Evolutionary conservation across 345 rosid genomes (phyloP), one percentile per base, ranked within the genome.

Genomic region (Turritis glabra): DNA sequence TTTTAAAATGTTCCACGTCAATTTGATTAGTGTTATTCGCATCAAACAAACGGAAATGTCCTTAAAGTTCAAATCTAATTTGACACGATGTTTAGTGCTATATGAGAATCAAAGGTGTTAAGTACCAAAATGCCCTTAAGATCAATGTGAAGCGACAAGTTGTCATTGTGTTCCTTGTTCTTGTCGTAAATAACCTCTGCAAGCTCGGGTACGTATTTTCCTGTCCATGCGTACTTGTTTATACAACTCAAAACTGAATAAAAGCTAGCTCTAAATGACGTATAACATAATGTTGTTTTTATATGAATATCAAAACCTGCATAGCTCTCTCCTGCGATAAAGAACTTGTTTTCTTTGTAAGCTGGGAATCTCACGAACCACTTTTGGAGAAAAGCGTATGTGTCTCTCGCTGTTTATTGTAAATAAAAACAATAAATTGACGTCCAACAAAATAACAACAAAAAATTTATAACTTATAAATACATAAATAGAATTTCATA

Each of bases 311-410:
- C 1, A 18, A 14, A 65, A 92, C 97, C 98, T 68, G 98, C 98
- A 67, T 92, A 92, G 82, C 98, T 92, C 80, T 92, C 98, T 44
- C 98, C 98, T 2, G 95, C 98, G 52, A 92, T 84, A 59, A 87
- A 92, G 71, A 90, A 87, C 1, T 62, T 32, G 35, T 83, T 78
- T 0, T 56, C 67, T 78, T 75, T 83, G 61, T 85, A 90, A 1
- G 84, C 74, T 9, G 98, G 98, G 75, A 88, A 92, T 82, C 80
- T 86, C 72, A 78, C 69, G 67, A 90, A 79, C 96, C 98, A 92
- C 62, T 73, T 80, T 35, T 77, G 92, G 57, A 92, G 86, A 82
- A 92, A 90, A 61, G 63, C 51, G 67, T 90, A 92, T 33, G 96
- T 65, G 73, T 92, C 98, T 53, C 85, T 88, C 27, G 96, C 96